phyloP scores from a whole-genome alignment of 768 basidiomycete species.

The Mrakia hoshinonis region DNA sequence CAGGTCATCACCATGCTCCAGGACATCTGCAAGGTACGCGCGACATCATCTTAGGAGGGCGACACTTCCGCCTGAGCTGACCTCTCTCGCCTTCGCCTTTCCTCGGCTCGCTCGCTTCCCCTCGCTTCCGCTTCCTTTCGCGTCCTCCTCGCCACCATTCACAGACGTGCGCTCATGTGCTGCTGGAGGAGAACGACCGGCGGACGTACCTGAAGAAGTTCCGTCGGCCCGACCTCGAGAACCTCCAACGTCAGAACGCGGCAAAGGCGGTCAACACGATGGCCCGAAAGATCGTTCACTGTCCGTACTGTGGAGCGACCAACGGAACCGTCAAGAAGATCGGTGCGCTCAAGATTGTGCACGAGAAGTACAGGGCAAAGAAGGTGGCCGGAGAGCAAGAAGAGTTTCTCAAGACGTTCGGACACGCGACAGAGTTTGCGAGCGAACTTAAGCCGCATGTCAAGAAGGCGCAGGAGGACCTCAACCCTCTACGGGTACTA shows the following conservation, averaged over 20 bases:
- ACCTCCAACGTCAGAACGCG: constrained; percentile 72
- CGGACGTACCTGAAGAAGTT: constrained; percentile 80
- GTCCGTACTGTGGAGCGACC: constrained; percentile 82
- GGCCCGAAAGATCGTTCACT: constrained; percentile 83
- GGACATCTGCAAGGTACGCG: constrained; percentile 84
- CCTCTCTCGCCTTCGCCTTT: neutral
- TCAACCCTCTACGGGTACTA: constrained; percentile 87
- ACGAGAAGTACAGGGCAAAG: constrained; percentile 93
- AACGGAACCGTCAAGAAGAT: constrained; percentile 96
- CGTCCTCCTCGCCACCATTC: neutral
- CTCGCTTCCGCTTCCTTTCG: neutral
- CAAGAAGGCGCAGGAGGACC: constrained; percentile 81
- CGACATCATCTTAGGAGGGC: neutral
- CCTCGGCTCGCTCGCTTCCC: neutral
- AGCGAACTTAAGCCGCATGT: constrained; percentile 77
- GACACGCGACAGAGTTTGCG: constrained; percentile 55
- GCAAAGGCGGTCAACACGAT: constrained; percentile 74
- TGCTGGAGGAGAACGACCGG: constrained; percentile 79
- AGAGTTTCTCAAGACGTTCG: constrained; percentile 73
- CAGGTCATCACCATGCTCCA: constrained; percentile 88
- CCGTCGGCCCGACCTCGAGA: constrained; percentile 80
- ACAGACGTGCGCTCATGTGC: constrained; percentile 76
- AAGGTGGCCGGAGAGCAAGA: constrained; percentile 77
- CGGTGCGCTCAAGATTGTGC: constrained; percentile 88
- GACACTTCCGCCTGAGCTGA: too few relatives aligned